Conservation (phyloP, 2,329 filamentous ascomycete genomes). For the Nothomitra cinnamomea region DNA sequence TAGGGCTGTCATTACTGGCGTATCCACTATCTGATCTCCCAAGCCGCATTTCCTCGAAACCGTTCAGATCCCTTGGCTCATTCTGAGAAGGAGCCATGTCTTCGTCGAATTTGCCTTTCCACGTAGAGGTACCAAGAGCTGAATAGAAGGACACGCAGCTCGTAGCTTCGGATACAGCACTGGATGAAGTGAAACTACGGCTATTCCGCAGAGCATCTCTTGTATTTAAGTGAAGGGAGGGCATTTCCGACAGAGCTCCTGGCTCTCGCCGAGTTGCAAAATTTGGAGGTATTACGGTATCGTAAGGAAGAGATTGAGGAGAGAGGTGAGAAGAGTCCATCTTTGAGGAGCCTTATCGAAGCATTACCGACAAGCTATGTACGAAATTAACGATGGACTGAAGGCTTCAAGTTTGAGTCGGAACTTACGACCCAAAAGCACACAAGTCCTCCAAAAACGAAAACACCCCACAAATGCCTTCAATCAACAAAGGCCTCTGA, state of each 20-base stretch:
- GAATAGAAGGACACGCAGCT: slow-evolving; percentile 1
- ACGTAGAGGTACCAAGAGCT: not conserved
- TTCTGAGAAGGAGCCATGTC: not conserved
- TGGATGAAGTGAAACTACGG: slow-evolving; percentile 1
- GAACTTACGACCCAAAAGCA: not conserved
- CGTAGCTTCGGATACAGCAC: not conserved
- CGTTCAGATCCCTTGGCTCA: not conserved
- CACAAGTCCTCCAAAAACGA: not conserved
- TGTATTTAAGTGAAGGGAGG: not conserved
- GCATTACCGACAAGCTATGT: not conserved
- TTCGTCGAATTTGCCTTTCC: slow-evolving; percentile 1
- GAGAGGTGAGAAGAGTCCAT: not conserved
- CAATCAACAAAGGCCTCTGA: not conserved
- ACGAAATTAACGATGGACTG: not conserved
- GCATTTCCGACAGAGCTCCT: not conserved
- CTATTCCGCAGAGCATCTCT: not conserved
- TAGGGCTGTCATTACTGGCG: not conserved
- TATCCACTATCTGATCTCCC: slow-evolving; percentile 2
- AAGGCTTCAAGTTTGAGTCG: not conserved
- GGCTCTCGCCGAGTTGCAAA: not conserved
- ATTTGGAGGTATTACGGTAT: not conserved
- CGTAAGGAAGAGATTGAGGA: not conserved
- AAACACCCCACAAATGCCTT: not conserved
- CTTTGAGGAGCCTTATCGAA: not conserved
- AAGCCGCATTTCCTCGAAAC: not conserved